Conservation (phyloP, 2,329 filamentous ascomycete species). For the Fusarium decemcellulare region DNA sequence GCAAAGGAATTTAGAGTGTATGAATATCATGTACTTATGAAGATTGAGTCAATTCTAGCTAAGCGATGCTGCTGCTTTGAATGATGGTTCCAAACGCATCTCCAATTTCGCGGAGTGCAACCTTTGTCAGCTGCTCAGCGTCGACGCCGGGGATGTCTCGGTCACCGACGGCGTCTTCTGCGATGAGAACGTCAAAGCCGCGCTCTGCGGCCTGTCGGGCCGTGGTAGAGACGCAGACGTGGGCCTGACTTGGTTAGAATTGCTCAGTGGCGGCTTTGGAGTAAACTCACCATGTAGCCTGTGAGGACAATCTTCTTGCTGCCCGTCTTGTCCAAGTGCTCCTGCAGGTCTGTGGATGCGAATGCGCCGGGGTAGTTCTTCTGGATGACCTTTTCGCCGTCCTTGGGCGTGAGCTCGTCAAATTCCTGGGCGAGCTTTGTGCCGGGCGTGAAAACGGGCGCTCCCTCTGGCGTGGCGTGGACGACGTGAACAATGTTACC, state of each 20-base stretch:
- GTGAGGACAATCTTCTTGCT: slow-evolving; percentile 73
- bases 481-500: slow-evolving; percentile 71
- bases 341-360: slow-evolving; percentile 70
- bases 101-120: slow-evolving; percentile 70
- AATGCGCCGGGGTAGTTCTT: slow-evolving; percentile 74
- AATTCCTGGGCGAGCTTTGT: slow-evolving; percentile 74
- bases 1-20: not conserved
- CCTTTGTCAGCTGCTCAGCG: slow-evolving; percentile 65
- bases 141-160: slow-evolving; percentile 74
- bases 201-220: slow-evolving; percentile 71
- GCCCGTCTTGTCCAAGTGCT: slow-evolving; percentile 61
- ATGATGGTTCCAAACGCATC: slow-evolving; percentile 76
- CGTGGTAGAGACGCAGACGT: slow-evolving; percentile 76
- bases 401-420: slow-evolving; percentile 67
- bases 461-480: slow-evolving; percentile 71
- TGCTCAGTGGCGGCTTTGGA: not conserved
- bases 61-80: slow-evolving; percentile 48
- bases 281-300: slow-evolving; percentile 67
- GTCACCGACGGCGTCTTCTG: slow-evolving; percentile 75
- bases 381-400: slow-evolving; percentile 68
- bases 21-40: not conserved
- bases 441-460: slow-evolving; percentile 75
- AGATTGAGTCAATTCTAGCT: not conserved
- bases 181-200: slow-evolving; percentile 75
- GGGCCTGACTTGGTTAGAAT: slow-evolving; percentile 58